Evolutionary conservation across 2,329 filamentous ascomycete genomes (phyloP).

Genomic region (Albifimbria verrucaria): DNA sequence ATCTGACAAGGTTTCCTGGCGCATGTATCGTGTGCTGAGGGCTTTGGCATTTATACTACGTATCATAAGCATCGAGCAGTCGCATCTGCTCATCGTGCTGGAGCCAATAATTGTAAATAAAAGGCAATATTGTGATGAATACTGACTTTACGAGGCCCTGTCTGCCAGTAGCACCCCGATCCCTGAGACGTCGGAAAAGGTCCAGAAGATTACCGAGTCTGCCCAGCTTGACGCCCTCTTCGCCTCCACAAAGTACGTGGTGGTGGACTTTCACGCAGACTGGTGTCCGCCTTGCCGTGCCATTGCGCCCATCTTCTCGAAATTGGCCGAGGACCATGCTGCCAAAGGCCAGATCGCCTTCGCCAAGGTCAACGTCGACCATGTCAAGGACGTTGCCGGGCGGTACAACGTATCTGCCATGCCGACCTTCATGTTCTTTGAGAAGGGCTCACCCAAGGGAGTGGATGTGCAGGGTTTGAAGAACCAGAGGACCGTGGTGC

Average conservation of each 20-base stretch:
- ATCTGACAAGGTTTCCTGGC: too few relatives aligned
- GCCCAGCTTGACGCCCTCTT: slow-evolving; percentile 23
- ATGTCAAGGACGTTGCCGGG: slow-evolving; percentile 68
- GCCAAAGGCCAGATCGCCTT: slow-evolving; percentile 59
- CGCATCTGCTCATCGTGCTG: too few relatives aligned
- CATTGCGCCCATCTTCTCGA: slow-evolving; percentile 67
- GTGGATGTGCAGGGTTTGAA: slow-evolving; percentile 18
- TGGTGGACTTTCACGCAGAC: slow-evolving; percentile 80
- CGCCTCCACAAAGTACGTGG: slow-evolving; percentile 51
- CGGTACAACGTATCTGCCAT: slow-evolving; percentile 80
- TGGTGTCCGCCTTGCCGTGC: slow-evolving; percentile 94
- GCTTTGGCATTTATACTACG: too few relatives aligned
- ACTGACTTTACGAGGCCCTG: too few relatives aligned
- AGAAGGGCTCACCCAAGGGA: slow-evolving; percentile 55
- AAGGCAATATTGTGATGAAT: too few relatives aligned
- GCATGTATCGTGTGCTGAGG: too few relatives aligned
- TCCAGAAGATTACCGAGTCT: slow-evolving; percentile 27
- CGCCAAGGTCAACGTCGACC: slow-evolving; percentile 86
- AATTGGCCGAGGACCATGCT: slow-evolving; percentile 16
- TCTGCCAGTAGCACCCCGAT: too few relatives aligned
- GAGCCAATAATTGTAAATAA: too few relatives aligned
- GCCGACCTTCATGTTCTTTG: slow-evolving; percentile 85
- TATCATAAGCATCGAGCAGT: too few relatives aligned
- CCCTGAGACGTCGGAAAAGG: slow-evolving; percentile 35
- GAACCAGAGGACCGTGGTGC: slow-evolving; percentile 15